Evolutionary conservation across 2,329 filamentous ascomycete species (phyloP).

Genomic region (Xylariales sp.): DNA sequence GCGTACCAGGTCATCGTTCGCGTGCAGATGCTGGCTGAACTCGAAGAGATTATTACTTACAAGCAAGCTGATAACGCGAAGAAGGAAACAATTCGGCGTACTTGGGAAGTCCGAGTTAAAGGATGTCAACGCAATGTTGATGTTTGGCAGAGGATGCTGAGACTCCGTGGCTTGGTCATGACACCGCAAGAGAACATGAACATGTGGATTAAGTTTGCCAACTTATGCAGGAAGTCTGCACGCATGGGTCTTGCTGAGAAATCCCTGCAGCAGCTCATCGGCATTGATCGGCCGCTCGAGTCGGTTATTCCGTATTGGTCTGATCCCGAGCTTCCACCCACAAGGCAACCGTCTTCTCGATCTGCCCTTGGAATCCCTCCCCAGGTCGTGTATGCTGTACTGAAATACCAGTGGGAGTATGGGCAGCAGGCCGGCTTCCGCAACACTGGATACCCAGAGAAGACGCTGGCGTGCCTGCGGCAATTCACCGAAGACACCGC

Average conservation of each 20-base stretch:
- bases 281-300: constrained; percentile 60
- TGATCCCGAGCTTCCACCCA: constrained; percentile 18
- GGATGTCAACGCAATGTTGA: constrained; percentile 97
- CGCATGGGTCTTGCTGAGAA: constrained; percentile 94
- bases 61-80: constrained; percentile 91
- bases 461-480: constrained; percentile 54
- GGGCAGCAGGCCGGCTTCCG: constrained; percentile 55
- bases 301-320: constrained; percentile 57
- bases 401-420: constrained; percentile 94
- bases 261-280: constrained; percentile 86
- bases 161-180: constrained; percentile 88
- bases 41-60: constrained; percentile 97
- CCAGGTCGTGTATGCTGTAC: constrained; percentile 89
- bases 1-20: constrained; percentile 97
- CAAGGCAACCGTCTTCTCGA: constrained; percentile 11
- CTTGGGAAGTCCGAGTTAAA: constrained; percentile 92
- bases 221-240: constrained; percentile 93
- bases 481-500: constrained; percentile 58
- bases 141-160: constrained; percentile 97
- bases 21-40: constrained; percentile 97
- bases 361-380: constrained; percentile 47
- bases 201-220: constrained; percentile 99
- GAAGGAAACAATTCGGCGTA: constrained; percentile 84
- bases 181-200: constrained; percentile 90
- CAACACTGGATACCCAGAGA: constrained; percentile 43